Conservation (phyloP, 257 asterid genomes). For the Solanum appendiculatum region DNA sequence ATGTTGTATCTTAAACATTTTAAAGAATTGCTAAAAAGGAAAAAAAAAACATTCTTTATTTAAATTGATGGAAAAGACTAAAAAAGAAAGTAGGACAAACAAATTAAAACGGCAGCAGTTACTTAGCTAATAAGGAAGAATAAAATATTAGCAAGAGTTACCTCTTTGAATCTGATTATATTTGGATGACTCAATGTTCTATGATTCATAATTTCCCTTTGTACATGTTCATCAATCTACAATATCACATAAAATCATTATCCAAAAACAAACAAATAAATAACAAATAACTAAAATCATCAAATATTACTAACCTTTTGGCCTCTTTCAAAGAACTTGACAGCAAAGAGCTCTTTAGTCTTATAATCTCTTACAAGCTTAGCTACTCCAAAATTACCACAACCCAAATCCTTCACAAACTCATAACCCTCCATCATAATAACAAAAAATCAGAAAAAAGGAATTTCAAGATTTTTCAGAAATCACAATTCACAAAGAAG, state of each 20-base stretch:
- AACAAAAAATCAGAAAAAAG: not conserved
- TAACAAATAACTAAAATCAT: not conserved
- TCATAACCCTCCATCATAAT: conserved; percentile 65
- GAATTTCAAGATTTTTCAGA: not conserved
- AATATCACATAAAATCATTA: not conserved
- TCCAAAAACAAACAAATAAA: not conserved
- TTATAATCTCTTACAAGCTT: conserved; percentile 61
- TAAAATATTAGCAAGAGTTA: not conserved
- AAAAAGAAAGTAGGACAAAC: not conserved
- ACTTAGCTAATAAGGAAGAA: not conserved
- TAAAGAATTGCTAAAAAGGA: too few relatives aligned
- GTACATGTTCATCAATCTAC: conserved; percentile 82
- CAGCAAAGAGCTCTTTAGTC: conserved; percentile 75
- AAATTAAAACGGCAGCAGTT: not conserved
- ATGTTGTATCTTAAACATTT: too few relatives aligned
- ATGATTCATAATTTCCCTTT: conserved; percentile 74
- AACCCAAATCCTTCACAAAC: conserved; percentile 61
- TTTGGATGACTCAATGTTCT: conserved; percentile 77
- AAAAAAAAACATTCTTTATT: too few relatives aligned
- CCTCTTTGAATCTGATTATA: conserved; percentile 83
- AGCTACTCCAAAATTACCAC: conserved; percentile 79
- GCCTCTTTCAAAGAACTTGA: conserved; percentile 74
- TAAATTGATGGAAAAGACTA: not conserved
- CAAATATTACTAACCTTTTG: conserved; percentile 28
- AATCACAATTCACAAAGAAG: not conserved